phyloP scores from a whole-genome alignment of 345 rosid species.

The Zanthoxylum bungeanum region DNA sequence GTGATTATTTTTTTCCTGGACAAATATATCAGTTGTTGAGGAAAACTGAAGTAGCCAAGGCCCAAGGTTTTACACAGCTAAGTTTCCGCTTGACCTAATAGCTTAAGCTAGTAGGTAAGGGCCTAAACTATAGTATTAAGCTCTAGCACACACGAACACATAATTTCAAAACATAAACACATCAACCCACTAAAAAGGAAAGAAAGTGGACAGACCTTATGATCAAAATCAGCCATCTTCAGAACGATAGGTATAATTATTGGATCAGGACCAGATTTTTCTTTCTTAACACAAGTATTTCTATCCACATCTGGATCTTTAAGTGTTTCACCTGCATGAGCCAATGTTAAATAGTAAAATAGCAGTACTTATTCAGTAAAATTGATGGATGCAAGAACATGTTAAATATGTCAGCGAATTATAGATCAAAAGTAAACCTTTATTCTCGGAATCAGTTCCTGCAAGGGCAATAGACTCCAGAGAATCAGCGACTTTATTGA shows the following conservation, averaged over 20 bases:
- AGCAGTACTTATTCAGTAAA: conserved; percentile 2
- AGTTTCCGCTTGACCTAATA: not conserved
- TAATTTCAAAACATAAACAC: too few relatives aligned
- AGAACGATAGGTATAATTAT: conserved; percentile 80
- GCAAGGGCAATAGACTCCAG: conserved; percentile 34
- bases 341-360: conserved; percentile 7
- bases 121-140: not conserved
- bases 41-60: not conserved
- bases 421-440: conserved; percentile 29
- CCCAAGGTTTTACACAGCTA: not conserved
- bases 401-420: not conserved
- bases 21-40: not conserved
- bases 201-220: conserved; percentile 50
- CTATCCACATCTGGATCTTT: conserved; percentile 32
- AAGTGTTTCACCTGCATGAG: conserved; percentile 40
- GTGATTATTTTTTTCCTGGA: not conserved
- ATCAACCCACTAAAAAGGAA: conserved; percentile 2
- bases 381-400: not conserved
- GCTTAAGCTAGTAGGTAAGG: not conserved
- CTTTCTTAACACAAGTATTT: conserved; percentile 34
- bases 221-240: conserved; percentile 95
- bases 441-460: conserved; percentile 34
- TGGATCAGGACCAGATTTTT: conserved; percentile 72
- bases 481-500: conserved; percentile 34
- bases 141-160: too few relatives aligned